Evolutionary conservation across 441 rosid genomes (phyloP).

Genomic region (Caryocar brasiliense): DNA sequence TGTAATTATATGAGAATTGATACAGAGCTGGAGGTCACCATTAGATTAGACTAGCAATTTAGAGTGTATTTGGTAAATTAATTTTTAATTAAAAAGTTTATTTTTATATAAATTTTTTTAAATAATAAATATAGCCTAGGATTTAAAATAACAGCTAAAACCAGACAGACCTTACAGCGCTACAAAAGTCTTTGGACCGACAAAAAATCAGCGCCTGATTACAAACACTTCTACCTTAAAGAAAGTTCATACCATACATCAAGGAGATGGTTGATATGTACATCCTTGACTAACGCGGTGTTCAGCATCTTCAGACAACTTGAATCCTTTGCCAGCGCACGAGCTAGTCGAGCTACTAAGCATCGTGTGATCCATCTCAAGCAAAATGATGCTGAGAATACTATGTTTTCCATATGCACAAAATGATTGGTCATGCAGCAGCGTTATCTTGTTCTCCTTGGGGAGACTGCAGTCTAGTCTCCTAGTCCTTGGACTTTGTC

Average conservation of each 20-base stretch:
- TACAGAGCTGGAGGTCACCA: too few species aligned
- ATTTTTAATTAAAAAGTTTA: too few species aligned
- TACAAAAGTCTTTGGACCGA: conserved; percentile 8
- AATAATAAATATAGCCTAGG: too few species aligned
- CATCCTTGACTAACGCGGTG: conserved; percentile 5
- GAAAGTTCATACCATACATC: too few species aligned
- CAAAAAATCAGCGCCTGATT: conserved; percentile 12
- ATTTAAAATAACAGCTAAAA: too few species aligned
- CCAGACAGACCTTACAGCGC: too few species aligned
- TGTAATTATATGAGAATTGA: too few species aligned
- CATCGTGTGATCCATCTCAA: not conserved
- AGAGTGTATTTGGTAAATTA: too few species aligned
- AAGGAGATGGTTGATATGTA: conserved; percentile 21
- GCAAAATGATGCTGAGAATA: not conserved
- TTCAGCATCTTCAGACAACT: conserved; percentile 6
- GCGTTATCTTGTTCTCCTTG: conserved; percentile 40
- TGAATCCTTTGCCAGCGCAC: not conserved
- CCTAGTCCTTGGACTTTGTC: conserved; percentile 30
- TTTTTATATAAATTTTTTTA: too few species aligned
- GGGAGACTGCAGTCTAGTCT: conserved; percentile 19
- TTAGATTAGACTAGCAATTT: too few species aligned
- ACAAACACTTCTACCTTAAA: not conserved
- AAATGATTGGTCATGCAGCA: not conserved
- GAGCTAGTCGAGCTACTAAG: not conserved
- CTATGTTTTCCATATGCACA: not conserved